phyloP scores from a whole-genome alignment of 805 yeast species.

The Priceomyces haplophilus region DNA sequence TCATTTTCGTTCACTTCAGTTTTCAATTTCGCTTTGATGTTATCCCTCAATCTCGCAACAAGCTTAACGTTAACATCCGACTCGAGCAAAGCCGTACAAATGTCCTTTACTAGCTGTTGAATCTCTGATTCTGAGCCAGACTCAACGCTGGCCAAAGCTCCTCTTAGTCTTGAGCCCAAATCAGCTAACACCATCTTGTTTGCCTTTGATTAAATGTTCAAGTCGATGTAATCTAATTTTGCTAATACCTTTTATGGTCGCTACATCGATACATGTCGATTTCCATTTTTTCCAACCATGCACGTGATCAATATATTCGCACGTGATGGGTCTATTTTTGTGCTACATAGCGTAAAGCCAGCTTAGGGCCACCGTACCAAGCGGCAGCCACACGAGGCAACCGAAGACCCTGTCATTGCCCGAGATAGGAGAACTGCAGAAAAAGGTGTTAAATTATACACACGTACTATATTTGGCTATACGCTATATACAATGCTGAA shows the following conservation, averaged over 20 bases:
- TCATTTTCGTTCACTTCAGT: conserved; percentile 49
- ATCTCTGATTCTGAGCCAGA: conserved; percentile 40
- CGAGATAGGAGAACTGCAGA: too few relatives aligned
- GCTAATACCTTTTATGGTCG: neutral
- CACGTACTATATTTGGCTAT: neutral
- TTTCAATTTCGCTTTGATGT: conserved; percentile 49
- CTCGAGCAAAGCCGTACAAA: conserved; percentile 85
- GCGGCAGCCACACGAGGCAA: too few relatives aligned
- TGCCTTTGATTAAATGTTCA: neutral
- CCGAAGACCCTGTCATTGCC: too few relatives aligned
- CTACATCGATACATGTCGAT: neutral
- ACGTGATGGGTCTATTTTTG: too few relatives aligned
- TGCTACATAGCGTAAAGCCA: too few relatives aligned
- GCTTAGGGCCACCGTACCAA: too few relatives aligned
- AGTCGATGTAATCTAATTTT: neutral
- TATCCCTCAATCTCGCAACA: conserved; percentile 73
- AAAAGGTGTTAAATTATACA: too few relatives aligned
- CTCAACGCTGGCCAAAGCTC: conserved; percentile 41
- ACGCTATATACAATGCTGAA: conserved; percentile 1
- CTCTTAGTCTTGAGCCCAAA: conserved; percentile 41
- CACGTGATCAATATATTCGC: neutral
- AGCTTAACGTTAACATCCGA: conserved; percentile 90
- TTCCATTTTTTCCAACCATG: neutral
- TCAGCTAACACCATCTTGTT: conserved; percentile 43
- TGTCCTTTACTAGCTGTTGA: conserved; percentile 68